phyloP scores from a whole-genome alignment of 352 stramenopile species.

The Pythium aquatile region DNA sequence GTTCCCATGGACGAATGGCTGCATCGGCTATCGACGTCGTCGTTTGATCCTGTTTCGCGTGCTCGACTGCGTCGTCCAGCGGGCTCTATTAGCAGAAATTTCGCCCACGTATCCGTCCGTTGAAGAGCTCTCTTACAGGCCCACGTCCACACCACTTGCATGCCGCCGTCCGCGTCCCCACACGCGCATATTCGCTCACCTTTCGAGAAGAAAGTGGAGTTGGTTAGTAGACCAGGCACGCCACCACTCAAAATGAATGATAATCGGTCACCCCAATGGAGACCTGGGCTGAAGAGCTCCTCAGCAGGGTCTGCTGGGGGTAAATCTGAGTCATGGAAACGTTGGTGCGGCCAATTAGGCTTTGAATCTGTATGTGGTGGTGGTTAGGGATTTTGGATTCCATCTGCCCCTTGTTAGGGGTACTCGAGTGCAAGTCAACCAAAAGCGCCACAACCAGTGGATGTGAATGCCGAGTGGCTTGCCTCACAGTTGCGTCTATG shows the following conservation, averaged over 20 bases:
- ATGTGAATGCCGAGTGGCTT: constrained; percentile 22
- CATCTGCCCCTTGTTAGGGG: constrained; percentile 10
- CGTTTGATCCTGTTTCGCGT: background rate
- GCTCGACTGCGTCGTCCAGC: background rate
- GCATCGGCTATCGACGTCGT: background rate
- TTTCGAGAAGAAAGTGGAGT: constrained; percentile 40
- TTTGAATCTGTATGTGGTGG: constrained; percentile 11
- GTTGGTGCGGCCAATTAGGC: background rate
- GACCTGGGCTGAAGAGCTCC: constrained; percentile 14
- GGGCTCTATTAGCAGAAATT: background rate
- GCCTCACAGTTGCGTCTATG: constrained; percentile 10
- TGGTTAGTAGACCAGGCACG: constrained; percentile 69
- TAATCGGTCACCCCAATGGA: constrained; percentile 23
- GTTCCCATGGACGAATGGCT: background rate
- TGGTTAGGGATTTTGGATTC: constrained; percentile 17
- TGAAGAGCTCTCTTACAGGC: background rate
- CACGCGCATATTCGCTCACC: constrained; percentile 28
- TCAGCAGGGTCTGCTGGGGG: background rate
- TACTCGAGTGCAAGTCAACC: constrained; percentile 5
- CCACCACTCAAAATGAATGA: constrained; percentile 58
- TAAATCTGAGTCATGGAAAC: constrained; percentile 18
- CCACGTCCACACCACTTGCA: background rate
- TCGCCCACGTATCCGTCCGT: background rate
- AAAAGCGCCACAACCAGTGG: constrained; percentile 31
- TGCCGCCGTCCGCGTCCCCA: background rate